Evolutionary conservation across 169 alveolate species (phyloP).

Genomic region (Theileria parva): DNA sequence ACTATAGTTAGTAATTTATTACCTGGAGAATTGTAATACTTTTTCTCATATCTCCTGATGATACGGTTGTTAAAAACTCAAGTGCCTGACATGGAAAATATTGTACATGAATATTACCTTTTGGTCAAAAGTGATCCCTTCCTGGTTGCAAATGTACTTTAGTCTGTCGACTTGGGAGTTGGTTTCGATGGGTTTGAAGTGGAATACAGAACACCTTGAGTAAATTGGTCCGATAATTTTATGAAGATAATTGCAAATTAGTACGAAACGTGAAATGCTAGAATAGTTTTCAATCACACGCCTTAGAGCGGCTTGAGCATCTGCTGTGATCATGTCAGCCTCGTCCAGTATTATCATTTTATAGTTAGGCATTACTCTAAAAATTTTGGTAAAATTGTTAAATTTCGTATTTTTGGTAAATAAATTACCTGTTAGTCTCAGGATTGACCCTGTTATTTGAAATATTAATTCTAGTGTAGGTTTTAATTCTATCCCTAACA

Average conservation of each 20-base stretch:
- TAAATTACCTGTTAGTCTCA: conserved; percentile 75
- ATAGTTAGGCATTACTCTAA: conserved; percentile 86
- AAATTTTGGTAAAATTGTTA: background rate
- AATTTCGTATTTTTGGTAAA: background rate
- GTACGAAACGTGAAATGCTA: conserved; percentile 93
- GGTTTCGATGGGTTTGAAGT: conserved; percentile 91
- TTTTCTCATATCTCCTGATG: conserved; percentile 95
- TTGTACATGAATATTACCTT: background rate
- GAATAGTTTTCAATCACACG: conserved; percentile 96
- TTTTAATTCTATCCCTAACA: conserved; percentile 95
- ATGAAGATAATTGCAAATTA: conserved; percentile 96
- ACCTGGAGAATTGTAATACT: conserved; percentile 92
- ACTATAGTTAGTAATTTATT: conserved; percentile 28
- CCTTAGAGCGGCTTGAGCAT: conserved; percentile 98
- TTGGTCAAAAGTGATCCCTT: conserved; percentile 53
- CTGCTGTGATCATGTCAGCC: conserved; percentile 99
- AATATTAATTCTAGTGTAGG: conserved; percentile 93
- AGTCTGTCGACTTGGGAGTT: conserved; percentile 89
- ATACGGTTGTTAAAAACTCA: conserved; percentile 79
- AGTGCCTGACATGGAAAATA: conserved; percentile 58
- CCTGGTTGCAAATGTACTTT: conserved; percentile 82
- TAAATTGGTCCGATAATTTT: conserved; percentile 95
- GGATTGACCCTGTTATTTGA: conserved; percentile 80
- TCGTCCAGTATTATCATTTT: conserved; percentile 97
- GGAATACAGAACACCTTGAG: conserved; percentile 93